These are phyloP conservation scores for Pseudonitzschia pungens DNA, from an alignment of 108 stramenopile genomes.

Conservation along the genomic window DNA sequence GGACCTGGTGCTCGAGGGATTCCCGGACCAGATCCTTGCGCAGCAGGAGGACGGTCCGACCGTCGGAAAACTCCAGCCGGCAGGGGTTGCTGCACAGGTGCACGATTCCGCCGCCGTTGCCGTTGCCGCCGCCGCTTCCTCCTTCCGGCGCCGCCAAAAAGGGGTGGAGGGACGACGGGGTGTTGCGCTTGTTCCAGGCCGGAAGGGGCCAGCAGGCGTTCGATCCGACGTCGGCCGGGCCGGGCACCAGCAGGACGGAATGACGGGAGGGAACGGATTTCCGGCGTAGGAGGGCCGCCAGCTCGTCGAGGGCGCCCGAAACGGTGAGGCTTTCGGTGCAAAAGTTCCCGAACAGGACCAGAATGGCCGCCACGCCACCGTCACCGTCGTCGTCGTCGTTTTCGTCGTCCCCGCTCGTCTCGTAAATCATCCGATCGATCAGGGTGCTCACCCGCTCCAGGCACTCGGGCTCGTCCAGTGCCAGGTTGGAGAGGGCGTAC, in stretches of 20 bases:
- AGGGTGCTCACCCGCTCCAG: constrained; percentile 75
- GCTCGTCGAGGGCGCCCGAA: constrained; percentile 28
- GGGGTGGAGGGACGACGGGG: constrained; percentile 11
- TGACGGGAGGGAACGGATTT: constrained; percentile 44
- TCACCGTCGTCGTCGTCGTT: constrained; percentile 20
- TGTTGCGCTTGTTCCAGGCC: constrained; percentile 33
- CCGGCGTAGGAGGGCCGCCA: constrained; percentile 60
- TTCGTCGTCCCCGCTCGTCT: not conserved
- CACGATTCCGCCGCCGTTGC: constrained; percentile 3
- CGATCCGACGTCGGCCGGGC: constrained; percentile 80
- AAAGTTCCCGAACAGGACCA: constrained; percentile 96
- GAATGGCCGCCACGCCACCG: constrained; percentile 55
- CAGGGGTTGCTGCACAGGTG: constrained; percentile 82
- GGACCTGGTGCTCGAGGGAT: constrained; percentile 69
- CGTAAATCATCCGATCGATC: constrained; percentile 41
- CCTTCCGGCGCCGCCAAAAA: not conserved
- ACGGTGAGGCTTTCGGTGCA: constrained; percentile 34
- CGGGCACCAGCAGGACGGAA: constrained; percentile 87
- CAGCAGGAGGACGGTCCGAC: constrained; percentile 78
- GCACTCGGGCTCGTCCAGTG: constrained; percentile 86
- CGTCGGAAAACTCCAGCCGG: constrained; percentile 76
- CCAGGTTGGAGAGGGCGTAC: constrained; percentile 52
- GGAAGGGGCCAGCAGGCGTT: constrained; percentile 63
- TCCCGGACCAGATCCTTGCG: constrained; percentile 86
- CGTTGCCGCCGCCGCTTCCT: not conserved